Evolutionary conservation across 2,329 filamentous ascomycete genomes (phyloP).

Genomic region (Colletotrichum sp.): DNA sequence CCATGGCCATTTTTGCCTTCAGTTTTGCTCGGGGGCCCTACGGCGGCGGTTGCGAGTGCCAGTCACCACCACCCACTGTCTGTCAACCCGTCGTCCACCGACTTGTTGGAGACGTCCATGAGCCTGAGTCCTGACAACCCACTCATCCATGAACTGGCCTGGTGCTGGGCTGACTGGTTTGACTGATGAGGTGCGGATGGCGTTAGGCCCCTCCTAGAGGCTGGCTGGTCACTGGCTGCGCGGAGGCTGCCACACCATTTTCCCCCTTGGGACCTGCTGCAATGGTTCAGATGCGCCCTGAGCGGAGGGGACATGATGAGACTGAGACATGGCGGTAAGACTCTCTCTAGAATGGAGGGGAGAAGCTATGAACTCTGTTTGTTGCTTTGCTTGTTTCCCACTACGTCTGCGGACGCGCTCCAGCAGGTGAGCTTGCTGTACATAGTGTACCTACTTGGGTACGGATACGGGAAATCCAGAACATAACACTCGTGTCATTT

Average conservation of each 20-base stretch:
- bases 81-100: neutral
- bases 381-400: neutral
- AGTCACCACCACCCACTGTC: neutral
- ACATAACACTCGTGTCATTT: neutral
- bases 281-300: conserved; percentile 18
- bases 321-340: conserved; percentile 20
- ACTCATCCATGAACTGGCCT: conserved; percentile 7
- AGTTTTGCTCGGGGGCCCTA: neutral
- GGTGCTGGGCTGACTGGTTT: neutral
- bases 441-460: neutral
- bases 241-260: conserved; percentile 15
- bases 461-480: neutral
- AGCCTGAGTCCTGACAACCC: conserved; percentile 7
- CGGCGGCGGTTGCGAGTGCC: neutral
- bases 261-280: neutral
- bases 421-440: neutral
- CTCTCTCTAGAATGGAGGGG: neutral
- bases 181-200: conserved; percentile 10
- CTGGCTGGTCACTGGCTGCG: neutral
- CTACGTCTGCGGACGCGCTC: neutral
- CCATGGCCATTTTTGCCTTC: neutral
- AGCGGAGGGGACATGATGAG: conserved; percentile 14
- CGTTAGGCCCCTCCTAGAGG: conserved; percentile 2
- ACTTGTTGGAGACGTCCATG: neutral
- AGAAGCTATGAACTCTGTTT: conserved; percentile 18